A percentile compares a stretch with the other conserved stretches of the same genome.
These are phyloP conservation scores for Cornus florida DNA, from an alignment of 148 eudicot species.

Conservation along the genomic window DNA sequence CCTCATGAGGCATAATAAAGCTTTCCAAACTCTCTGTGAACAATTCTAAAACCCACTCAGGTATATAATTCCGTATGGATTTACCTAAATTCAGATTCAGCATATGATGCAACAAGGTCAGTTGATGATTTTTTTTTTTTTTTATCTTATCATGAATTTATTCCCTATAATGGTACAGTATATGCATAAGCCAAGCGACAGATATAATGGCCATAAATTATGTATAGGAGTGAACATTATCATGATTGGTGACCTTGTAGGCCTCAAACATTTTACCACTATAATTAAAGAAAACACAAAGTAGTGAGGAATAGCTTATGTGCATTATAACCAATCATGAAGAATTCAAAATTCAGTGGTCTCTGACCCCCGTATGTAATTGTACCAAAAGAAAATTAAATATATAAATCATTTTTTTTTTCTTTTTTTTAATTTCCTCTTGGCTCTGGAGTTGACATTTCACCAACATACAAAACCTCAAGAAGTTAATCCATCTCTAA, in stretches of 20 bases:
- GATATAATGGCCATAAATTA: background rate
- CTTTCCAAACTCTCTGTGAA: background rate
- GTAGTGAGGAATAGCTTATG: background rate
- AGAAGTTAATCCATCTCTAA: slow-evolving; percentile 7
- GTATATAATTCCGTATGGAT: background rate
- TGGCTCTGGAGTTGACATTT: background rate
- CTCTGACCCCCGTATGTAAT: background rate
- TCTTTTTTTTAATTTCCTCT: too few relatives aligned
- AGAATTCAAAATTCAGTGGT: background rate
- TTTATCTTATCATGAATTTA: too few relatives aligned
- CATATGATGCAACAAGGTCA: background rate
- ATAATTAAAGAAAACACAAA: background rate
- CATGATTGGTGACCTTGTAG: too few relatives aligned
- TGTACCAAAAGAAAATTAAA: background rate
- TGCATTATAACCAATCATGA: background rate
- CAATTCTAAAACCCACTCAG: background rate
- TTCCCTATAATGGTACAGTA: background rate
- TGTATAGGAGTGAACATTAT: background rate
- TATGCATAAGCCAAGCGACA: background rate
- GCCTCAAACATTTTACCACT: background rate
- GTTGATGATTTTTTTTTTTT: background rate
- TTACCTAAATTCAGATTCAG: background rate
- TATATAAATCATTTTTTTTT: background rate
- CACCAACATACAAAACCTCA: background rate
- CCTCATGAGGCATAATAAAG: background rate